These are phyloP conservation scores for Mucor mucedo DNA, from an alignment of 371 early-diverging fungal species.

Conservation along the genomic window DNA sequence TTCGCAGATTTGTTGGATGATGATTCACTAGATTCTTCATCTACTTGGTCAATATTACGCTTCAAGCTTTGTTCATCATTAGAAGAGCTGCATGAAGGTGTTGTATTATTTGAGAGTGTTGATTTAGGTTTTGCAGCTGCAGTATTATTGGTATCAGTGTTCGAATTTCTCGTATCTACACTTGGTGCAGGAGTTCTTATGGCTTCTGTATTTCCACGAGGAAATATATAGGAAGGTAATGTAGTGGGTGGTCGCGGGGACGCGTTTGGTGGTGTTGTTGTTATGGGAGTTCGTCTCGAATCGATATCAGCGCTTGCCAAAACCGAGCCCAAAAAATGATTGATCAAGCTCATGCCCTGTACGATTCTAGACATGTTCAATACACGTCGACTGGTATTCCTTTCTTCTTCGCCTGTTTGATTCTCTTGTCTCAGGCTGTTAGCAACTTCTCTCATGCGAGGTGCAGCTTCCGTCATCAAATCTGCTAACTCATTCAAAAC, in stretches of 20 bases:
- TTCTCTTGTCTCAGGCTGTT: slow-evolving; percentile 35
- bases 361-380: slow-evolving; percentile 45
- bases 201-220: slow-evolving; percentile 21
- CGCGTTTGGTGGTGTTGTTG: slow-evolving; percentile 1
- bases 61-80: background rate
- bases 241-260: slow-evolving; percentile 1
- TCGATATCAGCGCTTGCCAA: slow-evolving; percentile 49
- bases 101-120: slow-evolving; percentile 5
- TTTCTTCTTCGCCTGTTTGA: slow-evolving; percentile 25
- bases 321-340: slow-evolving; percentile 53
- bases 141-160: slow-evolving; percentile 1
- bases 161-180: background rate
- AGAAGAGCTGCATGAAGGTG: background rate
- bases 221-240: slow-evolving; percentile 6
- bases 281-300: slow-evolving; percentile 15
- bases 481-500: slow-evolving; percentile 50
- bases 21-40: background rate
- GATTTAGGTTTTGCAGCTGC: background rate
- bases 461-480: slow-evolving; percentile 39
- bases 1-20: slow-evolving; percentile 1
- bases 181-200: slow-evolving; percentile 10
- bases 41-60: background rate
- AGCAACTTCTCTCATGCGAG: slow-evolving; percentile 43
- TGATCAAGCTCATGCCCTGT: slow-evolving; percentile 55
- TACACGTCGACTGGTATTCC: slow-evolving; percentile 17